Evolutionary conservation across 345 rosid species (phyloP), one percentile per base, ranked within the genome.

Genomic region (Eucalyptus marginata): DNA sequence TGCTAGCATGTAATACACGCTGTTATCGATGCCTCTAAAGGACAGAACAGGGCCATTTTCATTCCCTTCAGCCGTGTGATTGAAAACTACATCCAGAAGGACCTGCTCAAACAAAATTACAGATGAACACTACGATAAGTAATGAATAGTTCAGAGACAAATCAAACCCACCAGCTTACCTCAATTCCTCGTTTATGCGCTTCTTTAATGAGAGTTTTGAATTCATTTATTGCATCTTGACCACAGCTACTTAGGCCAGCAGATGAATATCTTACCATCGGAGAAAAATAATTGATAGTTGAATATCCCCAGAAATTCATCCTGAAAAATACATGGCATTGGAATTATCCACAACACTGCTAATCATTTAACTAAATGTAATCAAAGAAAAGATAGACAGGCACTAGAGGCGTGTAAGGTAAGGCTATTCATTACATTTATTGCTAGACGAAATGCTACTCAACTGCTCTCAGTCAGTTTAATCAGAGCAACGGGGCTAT

Each of bases 21-120:
- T 94, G 91, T 96, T 96, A 91, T 97, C 99, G 89, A 93, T 94
- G 90, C 99, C 99, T 92, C 97, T 96, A 89, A 97, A 97, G 88
- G 99, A 96, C 56, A 96, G 85, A 90, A 91, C 93, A 79, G 97
- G 99, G 31, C 99, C 99, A 93, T 94, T 94, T 90, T 96, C 99
- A 93, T 97, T 97, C 89, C 99, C 99, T 94, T 97, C 99, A 36
- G 99, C 98, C 33, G 99, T 97, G 94, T 97, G 99, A 93, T 97
- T 97, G 94, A 97, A 95, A 88, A 97, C 99, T 50, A 97, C 98
- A 91, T 97, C 99, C 99, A 97, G n/a, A 59, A 59, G 13, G 80
- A 68, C 43, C 80, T 68, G 80, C 24, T 68, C 44, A 68, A 68
- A 68, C 24, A 68, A 68, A 7, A 40, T 68, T 18, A 33, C 24